Base-by-base conservation (phyloP, 208 protist species). In the Trypanosomatidae sp. region DNA sequence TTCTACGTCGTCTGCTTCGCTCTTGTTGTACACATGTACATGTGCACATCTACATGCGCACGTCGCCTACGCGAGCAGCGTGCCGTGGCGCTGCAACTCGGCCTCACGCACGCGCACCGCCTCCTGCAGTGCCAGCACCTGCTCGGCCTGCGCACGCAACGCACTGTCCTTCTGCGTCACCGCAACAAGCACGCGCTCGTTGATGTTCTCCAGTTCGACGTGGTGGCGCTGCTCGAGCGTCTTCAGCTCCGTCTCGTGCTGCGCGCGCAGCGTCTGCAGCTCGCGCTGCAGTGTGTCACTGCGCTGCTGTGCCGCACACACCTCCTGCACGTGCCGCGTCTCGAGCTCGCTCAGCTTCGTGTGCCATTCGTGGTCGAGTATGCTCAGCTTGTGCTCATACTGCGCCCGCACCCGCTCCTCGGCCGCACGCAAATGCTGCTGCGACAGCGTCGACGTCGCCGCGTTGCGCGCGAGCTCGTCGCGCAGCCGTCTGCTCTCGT, bases 101-200 rank as follows among this genome's bases (percentile, higher is more conserved):
- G 68, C 46, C 16, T 92, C 82, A 3, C 82, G 70, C 33, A 80
- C 54, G 19, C 52, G 52, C n/a, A 92, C 43, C 3, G 78, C 70
- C 49, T 86, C 77, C 52, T 88, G 66, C 7, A 92, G 52, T 5
- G 70, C 50, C 38, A 72, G 56, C 33, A 92, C 41, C 55, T 84
- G 75, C 40, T 92, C 71, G 6, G 56, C 37, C 43, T 81, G 75
- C 5, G 61, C 46, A 19, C 61, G 73, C 22, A 92, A 61, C 0
- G 68, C 73, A 48, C 66, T 80, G n/a, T 92, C 82, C 53, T 76
- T 85, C 26, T 60, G 64, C 8, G 82, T 81, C 48, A 92, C 53
- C 4, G 82, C 67, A 19, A 92, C 75, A 0, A 92, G 58, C 35
- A 92, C 62, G 33, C 66, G 62, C 48, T 88, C 82, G 49, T 92